Base-by-base conservation (phyloP, 2,329 filamentous ascomycete genomes). In the Cercospora brassicicola region DNA sequence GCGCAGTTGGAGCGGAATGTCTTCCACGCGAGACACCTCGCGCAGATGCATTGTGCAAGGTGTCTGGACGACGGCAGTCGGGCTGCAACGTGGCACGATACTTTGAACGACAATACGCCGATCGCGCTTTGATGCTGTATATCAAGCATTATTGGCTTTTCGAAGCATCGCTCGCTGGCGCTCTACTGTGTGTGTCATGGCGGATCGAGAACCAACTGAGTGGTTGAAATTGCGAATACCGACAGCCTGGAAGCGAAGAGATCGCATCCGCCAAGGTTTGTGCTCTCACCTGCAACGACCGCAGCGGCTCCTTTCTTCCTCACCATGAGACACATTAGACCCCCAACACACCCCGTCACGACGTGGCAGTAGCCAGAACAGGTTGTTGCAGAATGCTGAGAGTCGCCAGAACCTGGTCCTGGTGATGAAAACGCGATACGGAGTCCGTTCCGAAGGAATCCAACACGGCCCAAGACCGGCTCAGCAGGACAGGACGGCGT, bases 41-140 rank as follows among this genome's bases (percentile, higher is more conserved):
- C 26, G 3, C 36, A 42, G 36, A 42, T 53, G 48, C 48, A 53
- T 28, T 20, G 20, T 53, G 20, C 53, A 30, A 33, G 53, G 53
- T 57, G 13, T 57, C 48, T 23, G 18, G 18, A 28, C 26, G 11
- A 28, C 53, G 53, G 53, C 31, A 26, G 30, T 60, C 20, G 57
- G 57, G 57, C 57, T 36, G 57, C 57, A 33, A 60, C 57, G 57
- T 42, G 57, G 57, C 57, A 60, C 57, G 31, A 60, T 23, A 26
- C 57, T 60, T 42, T 20, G 13, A n/a, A 33, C 53, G 53, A 30
- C n/a, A 30, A n/a, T 26, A 28, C 53, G 53, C 53, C 53, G 53
- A 57, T 57, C 53, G 28, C 31, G 55, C 55, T 23, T 28, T 59
- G 26, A 23, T 31, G 15, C 23, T 31, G 10, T 2, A 7, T 48